Conservation (phyloP, 2,329 filamentous ascomycete genomes). For the Colletotrichum siamense region DNA sequence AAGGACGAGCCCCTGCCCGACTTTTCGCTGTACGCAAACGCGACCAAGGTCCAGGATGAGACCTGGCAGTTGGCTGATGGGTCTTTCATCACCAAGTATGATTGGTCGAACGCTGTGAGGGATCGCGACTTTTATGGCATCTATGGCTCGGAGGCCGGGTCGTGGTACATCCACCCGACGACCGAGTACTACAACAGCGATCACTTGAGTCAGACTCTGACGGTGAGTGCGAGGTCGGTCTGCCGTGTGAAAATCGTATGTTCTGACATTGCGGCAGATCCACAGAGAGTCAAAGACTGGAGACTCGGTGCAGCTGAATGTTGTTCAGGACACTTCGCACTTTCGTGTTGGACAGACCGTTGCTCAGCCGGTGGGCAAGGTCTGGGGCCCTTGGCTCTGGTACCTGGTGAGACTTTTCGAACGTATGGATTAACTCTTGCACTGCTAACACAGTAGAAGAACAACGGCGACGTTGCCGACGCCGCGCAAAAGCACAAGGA, state of each 20-base stretch:
- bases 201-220: constrained; percentile 17
- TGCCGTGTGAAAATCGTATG: not conserved
- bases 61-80: constrained; percentile 19
- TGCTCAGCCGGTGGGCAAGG: constrained; percentile 8
- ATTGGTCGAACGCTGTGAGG: constrained; percentile 21
- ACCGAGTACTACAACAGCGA: constrained; percentile 20
- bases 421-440: not conserved
- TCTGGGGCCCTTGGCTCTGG: constrained; percentile 23
- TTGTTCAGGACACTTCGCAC: constrained; percentile 21
- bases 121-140: constrained; percentile 21
- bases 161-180: constrained; percentile 18
- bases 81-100: constrained; percentile 20
- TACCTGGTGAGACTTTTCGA: constrained; percentile 3
- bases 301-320: constrained; percentile 17
- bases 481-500: constrained; percentile 36
- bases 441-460: constrained; percentile 35
- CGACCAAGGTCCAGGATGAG: constrained; percentile 22
- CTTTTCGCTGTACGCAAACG: constrained; percentile 16
- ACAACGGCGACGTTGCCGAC: constrained; percentile 45
- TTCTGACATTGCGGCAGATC: not conserved
- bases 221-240: not conserved
- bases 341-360: constrained; percentile 15
- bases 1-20: constrained; percentile 19
- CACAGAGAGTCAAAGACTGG: constrained; percentile 22
- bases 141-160: constrained; percentile 12